Base-by-base conservation (phyloP, 371 early-diverging fungal genomes). In the Mortierella sp. region DNA sequence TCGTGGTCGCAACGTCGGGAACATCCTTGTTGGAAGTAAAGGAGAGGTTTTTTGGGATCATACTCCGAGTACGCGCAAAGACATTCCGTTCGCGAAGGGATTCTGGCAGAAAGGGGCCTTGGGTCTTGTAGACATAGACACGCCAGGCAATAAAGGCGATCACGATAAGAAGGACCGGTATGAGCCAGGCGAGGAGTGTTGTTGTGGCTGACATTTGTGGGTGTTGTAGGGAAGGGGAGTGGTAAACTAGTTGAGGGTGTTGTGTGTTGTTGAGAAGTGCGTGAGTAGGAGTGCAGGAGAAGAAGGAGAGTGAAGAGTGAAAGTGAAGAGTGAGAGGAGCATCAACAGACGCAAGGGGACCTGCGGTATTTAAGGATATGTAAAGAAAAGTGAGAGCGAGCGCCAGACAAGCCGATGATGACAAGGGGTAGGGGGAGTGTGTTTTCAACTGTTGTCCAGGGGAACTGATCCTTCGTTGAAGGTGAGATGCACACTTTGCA, bases 11-110 rank as follows among this genome's bases (percentile, higher is more conserved):
- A 31, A 3, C 39, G 29, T 16, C 11, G 7, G 37, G 22, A 43
- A 48, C 41, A n/a, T 65, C 63, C 50, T 66, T 76, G 43, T 66
- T 73, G 13, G 72, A 71, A 8, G 63, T 45, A 16, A 69, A 64
- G 22, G 80, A 67, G n/a, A 58, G 53, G 37, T 73, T 80, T 37
- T 68, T 68, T 26, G 80, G 67, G 26, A 69, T 16, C 22, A 80
- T 63, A 70, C 81, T 80, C 11, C 64, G 24, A 29, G 81, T 77
- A 13, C 81, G 77, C 1, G 70, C 71, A 80, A 80, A 80, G 64
- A 80, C 24, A 31, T 80, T 80, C 26, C 74, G 74, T n/a, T n/a
- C n/a, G 24, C 63, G 81, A 24, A 80, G 67, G 48, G 48, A 70
- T 48, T 70, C 37, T 7, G 81, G 81, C 47, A 80, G 34, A 19